Evolutionary conservation across 495 filamentous ascomycete species (phyloP), one percentile per base, ranked within the genome.

Genomic region (Tuber aestivum): DNA sequence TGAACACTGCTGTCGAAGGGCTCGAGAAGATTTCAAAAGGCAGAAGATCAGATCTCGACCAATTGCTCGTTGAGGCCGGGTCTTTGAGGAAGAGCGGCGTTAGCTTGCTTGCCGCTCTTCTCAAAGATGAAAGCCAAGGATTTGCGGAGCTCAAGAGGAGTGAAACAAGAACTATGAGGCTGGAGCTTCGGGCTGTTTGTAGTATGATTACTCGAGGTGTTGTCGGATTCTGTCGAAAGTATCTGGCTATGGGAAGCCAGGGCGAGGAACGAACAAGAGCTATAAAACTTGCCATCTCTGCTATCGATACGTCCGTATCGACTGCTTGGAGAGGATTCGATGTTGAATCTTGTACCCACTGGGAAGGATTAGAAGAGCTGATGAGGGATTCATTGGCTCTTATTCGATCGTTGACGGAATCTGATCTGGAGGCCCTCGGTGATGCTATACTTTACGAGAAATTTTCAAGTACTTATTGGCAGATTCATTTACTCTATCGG

Each of bases 381-480:
- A 71, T 79, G 23, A 69, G 72, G 20, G 81, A 82, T 41, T 82
- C 80, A 40, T 71, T 80, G 38, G 35, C 16, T 44, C 78, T 79
- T 68, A 69, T 79, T 37, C 78, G 71, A 35, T 79, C 78, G 20
- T 69, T 79, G 9, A 65, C 78, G 27, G 77, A 79, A 73, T 38
- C 74, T 18, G 75, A 70, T 45, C n/a, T 76, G 35, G 77, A 79
- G 23, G 3, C 27, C 1, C 56, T 65, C 5, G 56, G 56, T 18
- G 76, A 79, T 23, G 73, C 73, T 0, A 48, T 41, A 32, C 74
- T 82, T 73, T 82, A 82, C 48, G 81, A 81, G 65, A 83, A 81
- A 41, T 72, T 83, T 37, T 83, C 82, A 23, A 77, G 71, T n/a
- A 78, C 76, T 27, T 83, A 83, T 73, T 83, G 77, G 76, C 77